Percentiles rank a stretch among this genome's conserved stretches.
Conservation (phyloP, 352 stramenopile genomes). For the Phytophthora nicotianae region DNA sequence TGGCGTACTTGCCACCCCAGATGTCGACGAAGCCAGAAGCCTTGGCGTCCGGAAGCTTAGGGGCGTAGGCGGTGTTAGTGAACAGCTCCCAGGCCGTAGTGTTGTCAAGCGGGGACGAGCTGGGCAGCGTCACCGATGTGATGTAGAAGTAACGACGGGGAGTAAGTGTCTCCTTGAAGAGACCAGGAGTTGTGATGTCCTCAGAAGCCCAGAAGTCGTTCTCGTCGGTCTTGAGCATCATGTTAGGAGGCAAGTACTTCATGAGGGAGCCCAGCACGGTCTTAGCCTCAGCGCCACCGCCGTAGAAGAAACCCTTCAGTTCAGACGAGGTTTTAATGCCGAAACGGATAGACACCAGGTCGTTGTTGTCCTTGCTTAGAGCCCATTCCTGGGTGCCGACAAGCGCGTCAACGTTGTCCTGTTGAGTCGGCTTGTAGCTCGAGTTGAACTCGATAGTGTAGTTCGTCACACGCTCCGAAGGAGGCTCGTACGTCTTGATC, state of each 20-base stretch:
- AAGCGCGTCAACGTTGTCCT: constrained; percentile 32
- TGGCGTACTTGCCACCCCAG: constrained; percentile 25
- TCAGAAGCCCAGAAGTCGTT: constrained; percentile 31
- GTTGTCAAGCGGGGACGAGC: constrained; percentile 20
- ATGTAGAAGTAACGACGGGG: constrained; percentile 40
- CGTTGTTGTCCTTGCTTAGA: constrained; percentile 30
- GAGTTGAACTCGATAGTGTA: constrained; percentile 32
- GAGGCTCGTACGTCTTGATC: constrained; percentile 23
- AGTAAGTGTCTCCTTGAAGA: constrained; percentile 19
- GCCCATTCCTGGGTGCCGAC: constrained; percentile 31
- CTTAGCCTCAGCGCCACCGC: constrained; percentile 2
- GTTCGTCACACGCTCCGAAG: constrained; percentile 14
- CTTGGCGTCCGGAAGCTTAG: constrained; percentile 23
- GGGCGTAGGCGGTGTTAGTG: constrained; percentile 17
- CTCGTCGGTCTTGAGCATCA: constrained; percentile 21
- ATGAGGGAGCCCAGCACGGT: constrained; percentile 17
- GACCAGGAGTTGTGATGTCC: constrained; percentile 18
- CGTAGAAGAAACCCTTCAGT: constrained; percentile 30
- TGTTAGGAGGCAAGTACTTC: constrained; percentile 21
- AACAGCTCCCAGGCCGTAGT: constrained; percentile 23
- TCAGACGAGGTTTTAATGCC: constrained; percentile 14
- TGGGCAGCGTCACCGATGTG: constrained; percentile 31
- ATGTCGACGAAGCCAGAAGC: constrained; percentile 30
- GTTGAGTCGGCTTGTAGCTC: constrained; percentile 21
- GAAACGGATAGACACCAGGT: constrained; percentile 33